Base-by-base conservation (phyloP, 306 rosid genomes). In the Psophocarpus tetragonolobus region DNA sequence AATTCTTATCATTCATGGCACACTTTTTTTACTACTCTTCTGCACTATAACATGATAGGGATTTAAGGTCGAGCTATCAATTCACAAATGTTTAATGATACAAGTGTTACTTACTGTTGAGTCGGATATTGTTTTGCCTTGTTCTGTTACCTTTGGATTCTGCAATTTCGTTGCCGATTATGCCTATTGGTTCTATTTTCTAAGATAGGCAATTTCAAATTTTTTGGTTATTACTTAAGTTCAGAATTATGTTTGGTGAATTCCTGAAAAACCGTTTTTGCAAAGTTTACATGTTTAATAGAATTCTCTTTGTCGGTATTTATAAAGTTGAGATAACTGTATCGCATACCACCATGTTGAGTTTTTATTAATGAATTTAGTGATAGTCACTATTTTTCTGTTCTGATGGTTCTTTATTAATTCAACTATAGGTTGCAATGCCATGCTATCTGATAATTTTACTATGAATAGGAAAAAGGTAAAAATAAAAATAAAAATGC, bases 201-300 rank as follows among this genome's bases (percentile, higher is more conserved):
- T 44, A 9, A 64, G 75, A 50, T 84, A 50, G 69, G 44, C 74
- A 72, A 39, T 58, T 71, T 48, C 48, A 44, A 54, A 45, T 80
- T 36, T 73, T 27, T 3, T 26, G 72, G 44, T 45, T 38, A 13
- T 47, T 48, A 30, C 69, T 53, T 77, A 35, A 23, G 32, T 53
- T 77, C 44, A 23, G 32, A 32, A 30, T 33, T 69, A 5, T 42
- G 48, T 68, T 44, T 44, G 51, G 4, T 30, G 71, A 57, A 50
- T 78, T 53, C 38, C 4, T 15, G 60, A 38, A 12, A 64, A 51
- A 29, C 39, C 0, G 3, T 26, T 63, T 71, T 8, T 33, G 61
- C 30, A 50, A 73, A 39, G 15, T 36, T 51, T 51, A 11, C 29
- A 51, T 4, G 44, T 18, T 50, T 20, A 27, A 50, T 17, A 30